A percentile compares a stretch with the other conserved stretches of the same genome.
Evolutionary conservation across 805 yeast genomes (phyloP).

Genomic region (Allodekkera sacchari): DNA sequence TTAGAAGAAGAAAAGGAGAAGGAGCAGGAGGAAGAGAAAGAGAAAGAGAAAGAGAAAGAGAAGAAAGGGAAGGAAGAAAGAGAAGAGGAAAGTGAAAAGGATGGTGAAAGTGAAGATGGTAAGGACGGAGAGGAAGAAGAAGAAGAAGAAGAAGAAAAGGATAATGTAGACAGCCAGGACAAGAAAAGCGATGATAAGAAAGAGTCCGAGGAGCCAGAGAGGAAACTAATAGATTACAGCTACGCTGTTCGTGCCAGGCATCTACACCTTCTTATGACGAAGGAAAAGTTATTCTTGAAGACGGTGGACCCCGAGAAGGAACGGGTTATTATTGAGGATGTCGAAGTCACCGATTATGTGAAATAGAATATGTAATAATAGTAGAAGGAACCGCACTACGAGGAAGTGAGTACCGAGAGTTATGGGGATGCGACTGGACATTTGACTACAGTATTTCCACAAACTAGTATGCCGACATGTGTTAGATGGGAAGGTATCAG

Average conservation of each 20-base stretch:
- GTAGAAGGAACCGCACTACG: too few relatives aligned
- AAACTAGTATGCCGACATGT: too few relatives aligned
- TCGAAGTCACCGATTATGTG: constrained; percentile 11
- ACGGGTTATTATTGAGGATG: too few relatives aligned
- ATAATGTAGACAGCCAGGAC: constrained; percentile 6
- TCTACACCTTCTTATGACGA: constrained; percentile 3
- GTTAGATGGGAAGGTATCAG: too few relatives aligned
- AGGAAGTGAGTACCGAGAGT: too few relatives aligned
- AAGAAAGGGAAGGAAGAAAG: constrained; percentile 3
- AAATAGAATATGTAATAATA: too few relatives aligned
- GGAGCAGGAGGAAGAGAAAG: constrained; percentile 13
- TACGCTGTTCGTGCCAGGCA: constrained; percentile 9
- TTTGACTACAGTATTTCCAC: too few relatives aligned
- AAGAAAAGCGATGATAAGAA: background rate
- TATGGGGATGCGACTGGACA: too few relatives aligned
- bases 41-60: constrained; percentile 9
- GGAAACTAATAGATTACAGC: constrained; percentile 5
- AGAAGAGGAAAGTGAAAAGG: constrained; percentile 1
- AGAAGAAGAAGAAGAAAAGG: constrained; percentile 8
- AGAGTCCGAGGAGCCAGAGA: background rate
- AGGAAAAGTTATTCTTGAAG: background rate
- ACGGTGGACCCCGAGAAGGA: too few relatives aligned
- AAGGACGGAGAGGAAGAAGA: constrained; percentile 9
- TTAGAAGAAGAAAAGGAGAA: constrained; percentile 25
- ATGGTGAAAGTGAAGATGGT: background rate